Percentiles rank a stretch among this genome's conserved stretches.
Evolutionary conservation across 257 asterid genomes (phyloP).

Genomic region (Nicotiana undulata): DNA sequence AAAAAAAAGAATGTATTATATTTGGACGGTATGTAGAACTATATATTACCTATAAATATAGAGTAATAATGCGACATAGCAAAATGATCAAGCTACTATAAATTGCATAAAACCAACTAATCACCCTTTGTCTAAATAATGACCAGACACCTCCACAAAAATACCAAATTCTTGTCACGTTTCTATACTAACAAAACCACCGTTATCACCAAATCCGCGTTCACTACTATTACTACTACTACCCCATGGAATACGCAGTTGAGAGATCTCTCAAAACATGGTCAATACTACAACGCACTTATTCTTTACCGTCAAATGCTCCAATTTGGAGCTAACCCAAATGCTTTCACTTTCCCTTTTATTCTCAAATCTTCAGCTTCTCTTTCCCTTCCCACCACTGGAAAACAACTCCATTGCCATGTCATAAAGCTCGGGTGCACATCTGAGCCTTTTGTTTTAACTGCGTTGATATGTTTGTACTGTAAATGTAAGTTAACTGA

Average conservation of each 20-base stretch:
- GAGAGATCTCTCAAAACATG: slow-evolving; percentile 59
- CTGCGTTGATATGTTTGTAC: slow-evolving; percentile 58
- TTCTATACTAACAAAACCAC: slow-evolving; percentile 11
- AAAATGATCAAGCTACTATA: neutral
- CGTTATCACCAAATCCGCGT: slow-evolving; percentile 11
- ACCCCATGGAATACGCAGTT: slow-evolving; percentile 63
- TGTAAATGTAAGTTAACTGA: slow-evolving; percentile 25
- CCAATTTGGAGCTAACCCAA: slow-evolving; percentile 52
- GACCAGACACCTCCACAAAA: slow-evolving; percentile 25
- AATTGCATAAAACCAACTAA: neutral
- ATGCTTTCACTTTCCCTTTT: slow-evolving; percentile 88
- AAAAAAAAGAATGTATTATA: no score
- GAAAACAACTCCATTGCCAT: slow-evolving; percentile 62
- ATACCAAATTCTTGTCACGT: slow-evolving; percentile 8
- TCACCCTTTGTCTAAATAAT: slow-evolving; percentile 13
- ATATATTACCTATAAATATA: no score
- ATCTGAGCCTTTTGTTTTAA: slow-evolving; percentile 73
- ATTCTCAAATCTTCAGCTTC: slow-evolving; percentile 68
- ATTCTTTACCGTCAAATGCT: slow-evolving; percentile 64
- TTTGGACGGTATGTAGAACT: no score
- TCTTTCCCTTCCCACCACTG: slow-evolving; percentile 38
- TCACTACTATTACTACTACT: slow-evolving; percentile 2
- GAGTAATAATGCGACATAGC: no score
- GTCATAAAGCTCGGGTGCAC: slow-evolving; percentile 65
- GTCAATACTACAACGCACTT: slow-evolving; percentile 47